Evolutionary conservation across 73 alveolate genomes (phyloP), one percentile per base, ranked within the genome.

Genomic region (Symbiodinium pilosum): DNA sequence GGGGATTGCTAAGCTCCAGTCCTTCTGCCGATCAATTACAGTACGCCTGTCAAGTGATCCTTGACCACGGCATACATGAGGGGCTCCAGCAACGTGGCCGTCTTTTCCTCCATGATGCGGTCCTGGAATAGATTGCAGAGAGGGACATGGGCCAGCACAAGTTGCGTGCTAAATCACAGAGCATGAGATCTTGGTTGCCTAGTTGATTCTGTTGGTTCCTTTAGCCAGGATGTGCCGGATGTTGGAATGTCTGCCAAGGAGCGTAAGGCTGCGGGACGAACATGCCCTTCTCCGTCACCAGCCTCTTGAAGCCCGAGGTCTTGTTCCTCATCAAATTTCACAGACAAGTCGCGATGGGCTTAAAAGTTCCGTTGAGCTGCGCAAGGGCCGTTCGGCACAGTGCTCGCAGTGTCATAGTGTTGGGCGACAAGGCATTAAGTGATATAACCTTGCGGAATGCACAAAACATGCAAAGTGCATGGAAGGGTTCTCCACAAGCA

Each of bases 221-320:
- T n/a, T n/a, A n/a, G n/a, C n/a, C n/a, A n/a, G n/a, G n/a, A n/a
- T n/a, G n/a, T n/a, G n/a, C n/a, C n/a, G n/a, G n/a, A n/a, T n/a
- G n/a, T n/a, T n/a, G n/a, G n/a, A 38, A 83, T 36, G 34, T 64
- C 68, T 24, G 24, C 86, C 86, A 20, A 30, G 87, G 52, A 0
- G 11, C 95, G 43, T 91, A 91, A 1, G 97, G 97, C 40, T 64
- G 84, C 4, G 97, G 97, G 83, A 91, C 97, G 30, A 91, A 91
- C 97, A 91, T 91, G 52, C 97, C 97, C 88, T 91, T 91, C 52
- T 32, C 89, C 4, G 97, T 91, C 40, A 91, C 97, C 71, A 91
- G 52, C 21, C 97, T 47, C 36, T 91, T 91, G 89, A 91, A 69
- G 43, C 97, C 97, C 16, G 77, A 40, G 75, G 97, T 91, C 97